phyloP scores from a whole-genome alignment of 345 rosid species.

The Populus alba region DNA sequence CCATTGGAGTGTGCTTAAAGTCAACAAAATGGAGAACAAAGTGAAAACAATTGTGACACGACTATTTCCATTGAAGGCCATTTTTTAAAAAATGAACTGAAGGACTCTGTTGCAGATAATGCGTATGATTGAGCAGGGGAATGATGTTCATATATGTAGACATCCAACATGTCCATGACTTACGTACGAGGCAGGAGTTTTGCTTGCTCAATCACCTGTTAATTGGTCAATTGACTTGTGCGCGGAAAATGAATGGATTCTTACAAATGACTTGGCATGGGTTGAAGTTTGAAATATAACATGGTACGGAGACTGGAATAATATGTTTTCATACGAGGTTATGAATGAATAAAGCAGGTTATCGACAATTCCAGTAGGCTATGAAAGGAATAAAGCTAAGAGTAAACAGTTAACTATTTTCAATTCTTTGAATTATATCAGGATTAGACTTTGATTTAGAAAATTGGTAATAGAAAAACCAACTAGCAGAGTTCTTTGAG shows the following conservation, averaged over 20 bases:
- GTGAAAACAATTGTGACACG: background rate
- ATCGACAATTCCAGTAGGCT: background rate
- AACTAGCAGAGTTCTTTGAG: no score
- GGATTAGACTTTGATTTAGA: background rate
- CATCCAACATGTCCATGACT: background rate
- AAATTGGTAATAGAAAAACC: no score
- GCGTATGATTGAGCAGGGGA: background rate
- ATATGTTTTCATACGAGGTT: background rate
- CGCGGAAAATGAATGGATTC: background rate
- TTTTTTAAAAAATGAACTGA: background rate
- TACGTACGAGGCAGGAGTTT: background rate
- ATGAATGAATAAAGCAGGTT: background rate
- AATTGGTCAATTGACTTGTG: background rate
- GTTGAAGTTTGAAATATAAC: background rate
- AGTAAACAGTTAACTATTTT: no score
- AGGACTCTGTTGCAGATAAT: background rate
- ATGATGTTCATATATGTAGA: background rate
- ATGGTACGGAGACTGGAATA: background rate
- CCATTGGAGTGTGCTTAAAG: background rate
- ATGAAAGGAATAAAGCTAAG: no score
- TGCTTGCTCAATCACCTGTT: background rate
- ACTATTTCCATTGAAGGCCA: background rate
- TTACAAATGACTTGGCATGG: background rate
- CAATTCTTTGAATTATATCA: no score
- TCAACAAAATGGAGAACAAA: constrained; percentile 1